Percentiles rank a stretch among this genome's conserved stretches.
These are phyloP conservation scores for Apiotrichum brassicae DNA, from an alignment of 1,284 basidiomycete genomes.

Conservation along the genomic window DNA sequence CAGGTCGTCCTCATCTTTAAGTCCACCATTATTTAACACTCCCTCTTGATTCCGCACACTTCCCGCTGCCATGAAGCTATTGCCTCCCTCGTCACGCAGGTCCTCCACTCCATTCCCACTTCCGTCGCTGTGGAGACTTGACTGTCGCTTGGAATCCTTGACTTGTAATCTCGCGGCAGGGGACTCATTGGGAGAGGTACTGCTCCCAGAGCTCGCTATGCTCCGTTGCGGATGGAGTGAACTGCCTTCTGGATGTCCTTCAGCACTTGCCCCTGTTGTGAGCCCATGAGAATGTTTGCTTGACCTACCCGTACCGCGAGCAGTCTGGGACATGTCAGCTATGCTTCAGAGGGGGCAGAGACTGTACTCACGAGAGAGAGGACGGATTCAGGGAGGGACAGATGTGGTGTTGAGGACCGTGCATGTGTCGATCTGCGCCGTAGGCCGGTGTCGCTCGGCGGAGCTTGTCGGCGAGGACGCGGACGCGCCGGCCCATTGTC, in stretches of 20 bases:
- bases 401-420: background rate
- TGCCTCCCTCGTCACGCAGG: background rate
- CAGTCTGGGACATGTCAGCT: too few species aligned
- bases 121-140: too few species aligned
- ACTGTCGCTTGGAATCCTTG: too few species aligned
- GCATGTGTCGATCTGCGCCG: background rate
- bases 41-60: background rate
- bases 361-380: background rate
- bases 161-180: too few species aligned
- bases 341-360: background rate
- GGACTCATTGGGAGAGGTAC: too few species aligned
- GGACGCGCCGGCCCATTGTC: background rate
- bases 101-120: background rate
- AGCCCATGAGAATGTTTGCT: too few species aligned
- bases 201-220: too few species aligned
- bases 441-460: background rate
- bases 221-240: background rate
- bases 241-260: background rate
- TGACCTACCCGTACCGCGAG: too few species aligned
- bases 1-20: background rate
- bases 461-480: background rate
- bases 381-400: background rate
- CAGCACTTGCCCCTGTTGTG: too few species aligned
- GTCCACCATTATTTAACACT: background rate
- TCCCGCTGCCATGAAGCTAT: background rate